These are phyloP conservation scores for Metschnikowia sp. DNA, from an alignment of 805 yeast genomes.

Conservation along the genomic window DNA sequence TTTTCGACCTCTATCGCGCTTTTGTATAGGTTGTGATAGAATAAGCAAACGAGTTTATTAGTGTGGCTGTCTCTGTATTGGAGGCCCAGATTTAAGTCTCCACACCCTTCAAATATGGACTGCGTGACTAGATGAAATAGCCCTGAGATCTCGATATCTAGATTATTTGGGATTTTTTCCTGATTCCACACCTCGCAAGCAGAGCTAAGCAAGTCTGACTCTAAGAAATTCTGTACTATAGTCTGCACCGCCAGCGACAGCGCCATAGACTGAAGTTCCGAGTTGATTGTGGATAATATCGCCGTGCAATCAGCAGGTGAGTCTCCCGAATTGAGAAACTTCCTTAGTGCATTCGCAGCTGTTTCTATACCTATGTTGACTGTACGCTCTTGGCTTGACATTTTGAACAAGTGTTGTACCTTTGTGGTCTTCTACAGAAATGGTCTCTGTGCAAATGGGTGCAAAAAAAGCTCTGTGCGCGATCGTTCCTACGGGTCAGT, in stretches of 20 bases:
- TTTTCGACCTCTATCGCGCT: not conserved
- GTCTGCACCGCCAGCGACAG: conserved; percentile 8
- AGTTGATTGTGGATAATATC: conserved; percentile 11
- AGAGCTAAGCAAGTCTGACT: conserved; percentile 11
- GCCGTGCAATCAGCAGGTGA: conserved; percentile 12
- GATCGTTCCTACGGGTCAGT: not conserved
- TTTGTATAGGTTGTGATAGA: conserved; percentile 9
- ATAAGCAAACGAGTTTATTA: conserved; percentile 7
- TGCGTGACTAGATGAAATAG: conserved; percentile 12
- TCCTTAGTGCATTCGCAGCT: conserved; percentile 13
- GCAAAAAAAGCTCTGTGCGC: not conserved
- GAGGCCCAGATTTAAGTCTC: conserved; percentile 8
- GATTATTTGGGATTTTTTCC: not conserved
- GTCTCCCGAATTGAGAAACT: conserved; percentile 11
- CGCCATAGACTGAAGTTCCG: conserved; percentile 9
- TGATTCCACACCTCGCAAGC: conserved; percentile 14
- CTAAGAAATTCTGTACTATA: conserved; percentile 10
- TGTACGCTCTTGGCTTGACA: conserved; percentile 9
- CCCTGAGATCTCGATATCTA: conserved; percentile 8
- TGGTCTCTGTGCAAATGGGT: not conserved
- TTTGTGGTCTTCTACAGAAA: not conserved
- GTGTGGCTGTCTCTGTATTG: conserved; percentile 10
- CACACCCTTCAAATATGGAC: conserved; percentile 8
- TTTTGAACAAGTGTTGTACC: not conserved
- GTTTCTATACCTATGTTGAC: conserved; percentile 14